Conservation (phyloP, 192 early-diverging fungal genomes). For the Coemansia sp. region DNA sequence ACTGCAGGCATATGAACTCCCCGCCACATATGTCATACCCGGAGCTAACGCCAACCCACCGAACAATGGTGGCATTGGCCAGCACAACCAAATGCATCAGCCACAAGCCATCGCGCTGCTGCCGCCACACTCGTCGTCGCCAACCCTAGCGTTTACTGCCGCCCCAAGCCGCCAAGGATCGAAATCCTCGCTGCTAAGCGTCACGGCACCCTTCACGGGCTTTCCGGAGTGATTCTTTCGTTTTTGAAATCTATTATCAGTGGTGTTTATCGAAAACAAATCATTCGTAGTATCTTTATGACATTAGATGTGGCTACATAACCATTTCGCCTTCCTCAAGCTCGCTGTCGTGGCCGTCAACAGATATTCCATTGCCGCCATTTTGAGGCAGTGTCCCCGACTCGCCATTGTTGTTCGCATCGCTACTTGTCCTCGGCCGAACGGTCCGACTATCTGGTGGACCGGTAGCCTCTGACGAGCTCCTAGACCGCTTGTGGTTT, state of each 20-base stretch:
- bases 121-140: conserved; percentile 5
- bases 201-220: conserved; percentile 12
- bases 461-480: conserved; percentile 11
- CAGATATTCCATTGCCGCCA: background rate
- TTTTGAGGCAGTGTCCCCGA: background rate
- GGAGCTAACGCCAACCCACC: background rate
- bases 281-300: background rate
- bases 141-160: conserved; percentile 11
- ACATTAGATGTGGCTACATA: background rate
- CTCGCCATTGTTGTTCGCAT: background rate
- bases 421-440: background rate
- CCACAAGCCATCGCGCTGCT: background rate
- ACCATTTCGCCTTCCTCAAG: conserved; percentile 52
- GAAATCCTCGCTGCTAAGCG: conserved; percentile 17
- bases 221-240: conserved; percentile 10
- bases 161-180: conserved; percentile 27
- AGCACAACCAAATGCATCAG: background rate
- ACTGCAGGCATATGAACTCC: conserved; percentile 3
- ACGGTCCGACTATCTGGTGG: background rate
- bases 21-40: conserved; percentile 1
- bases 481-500: conserved; percentile 26
- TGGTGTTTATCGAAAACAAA: background rate
- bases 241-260: background rate
- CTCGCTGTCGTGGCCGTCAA: conserved; percentile 17
- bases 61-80: background rate